These are phyloP conservation scores for Kandelia obovata DNA, from an alignment of 345 rosid genomes.

Conservation along the genomic window DNA sequence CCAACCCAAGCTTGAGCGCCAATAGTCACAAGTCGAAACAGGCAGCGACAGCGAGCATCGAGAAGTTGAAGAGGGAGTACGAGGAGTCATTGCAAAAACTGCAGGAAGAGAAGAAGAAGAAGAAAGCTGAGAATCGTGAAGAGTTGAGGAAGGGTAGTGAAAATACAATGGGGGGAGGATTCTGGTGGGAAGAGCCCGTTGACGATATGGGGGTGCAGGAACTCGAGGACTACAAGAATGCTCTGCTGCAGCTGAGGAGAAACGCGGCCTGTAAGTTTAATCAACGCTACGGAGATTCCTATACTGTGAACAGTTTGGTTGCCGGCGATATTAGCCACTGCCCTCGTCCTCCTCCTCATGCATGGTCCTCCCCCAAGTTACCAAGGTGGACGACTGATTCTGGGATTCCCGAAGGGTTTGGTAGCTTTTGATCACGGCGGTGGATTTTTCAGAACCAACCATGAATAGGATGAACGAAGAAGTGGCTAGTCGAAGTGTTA, in stretches of 20 bases:
- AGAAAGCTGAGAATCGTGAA: neutral
- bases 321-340: neutral
- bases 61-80: neutral
- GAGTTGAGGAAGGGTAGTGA: neutral
- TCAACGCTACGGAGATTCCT: neutral
- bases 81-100: neutral
- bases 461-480: too few relatives aligned
- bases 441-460: too few relatives aligned
- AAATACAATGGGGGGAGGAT: neutral
- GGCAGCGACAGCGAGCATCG: neutral
- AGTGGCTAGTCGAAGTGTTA: too few relatives aligned
- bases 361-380: too few relatives aligned
- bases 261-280: neutral
- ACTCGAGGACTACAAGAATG: constrained; percentile 10
- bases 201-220: constrained; percentile 10
- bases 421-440: too few relatives aligned
- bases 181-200: constrained; percentile 9
- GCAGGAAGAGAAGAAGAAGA: constrained; percentile 4
- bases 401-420: too few relatives aligned
- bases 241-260: constrained; percentile 8
- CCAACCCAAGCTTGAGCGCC: neutral
- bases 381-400: too few relatives aligned
- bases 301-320: neutral
- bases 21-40: neutral
- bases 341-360: too few relatives aligned